Evolutionary conservation across 352 stramenopile species (phyloP), one percentile per base, ranked within the genome.

Genomic region (Phytopythium mirpurense): DNA sequence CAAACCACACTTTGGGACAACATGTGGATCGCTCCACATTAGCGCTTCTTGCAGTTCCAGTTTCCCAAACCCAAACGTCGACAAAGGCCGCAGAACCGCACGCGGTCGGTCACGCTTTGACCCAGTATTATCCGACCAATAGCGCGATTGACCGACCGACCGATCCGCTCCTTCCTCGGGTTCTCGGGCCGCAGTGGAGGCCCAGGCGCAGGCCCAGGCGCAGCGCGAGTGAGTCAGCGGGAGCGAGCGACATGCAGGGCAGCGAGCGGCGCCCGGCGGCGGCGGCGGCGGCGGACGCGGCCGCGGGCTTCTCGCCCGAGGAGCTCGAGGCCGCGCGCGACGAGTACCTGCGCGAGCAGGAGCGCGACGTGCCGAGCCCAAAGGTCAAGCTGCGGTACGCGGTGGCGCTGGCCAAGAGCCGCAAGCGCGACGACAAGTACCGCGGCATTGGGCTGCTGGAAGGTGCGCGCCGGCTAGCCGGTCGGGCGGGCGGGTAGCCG

Each of bases 391-490:
- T 87, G 36, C 74, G 75, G 5, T 91, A 91, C 41, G 81, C 78
- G 21, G 63, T 87, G 34, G 78, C 77, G 54, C 52, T 91, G 48
- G 77, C 72, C 38, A 91, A 91, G 64, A 91, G 81, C 64, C 70
- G 66, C 48, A 88, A 88, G 49, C 72, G 77, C n/a, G 81, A 91
- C 49, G 76, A 91, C 60, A 91, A 91, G 62, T 76, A 79, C 52
- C 76, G 81, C 35, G 81, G 76, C 14, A 72, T 90, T 18, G 77
- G 66, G 2, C 65, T 91, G 29, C 56, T 91, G 35, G 81, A 91
- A 81, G 80, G 80, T 87, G 56, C 9, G 31, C 16, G 16, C 29
- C 5, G 4, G 26, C 31, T 48, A 5, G 38, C 7, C 46, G 31
- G 5, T 24, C 7, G 5, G 12, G 11, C 15, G 19, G 1, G 14